Evolutionary conservation across 1,139 yeast species (phyloP).

Genomic region (Schizosaccharomyces versatilis): DNA sequence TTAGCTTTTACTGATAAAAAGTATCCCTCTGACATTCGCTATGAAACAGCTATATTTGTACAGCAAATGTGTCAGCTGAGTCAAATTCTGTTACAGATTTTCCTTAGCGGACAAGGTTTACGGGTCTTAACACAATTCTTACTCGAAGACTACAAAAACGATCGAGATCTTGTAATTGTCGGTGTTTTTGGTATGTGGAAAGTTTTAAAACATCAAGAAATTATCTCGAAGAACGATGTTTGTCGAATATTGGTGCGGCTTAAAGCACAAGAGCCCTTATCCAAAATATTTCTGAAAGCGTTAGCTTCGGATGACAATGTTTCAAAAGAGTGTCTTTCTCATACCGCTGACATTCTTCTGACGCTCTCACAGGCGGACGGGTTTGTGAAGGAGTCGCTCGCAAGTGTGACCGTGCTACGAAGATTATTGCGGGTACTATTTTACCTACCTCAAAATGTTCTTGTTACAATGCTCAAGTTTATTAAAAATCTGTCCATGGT

Average conservation of each 20-base stretch:
- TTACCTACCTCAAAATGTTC: constrained; percentile 12
- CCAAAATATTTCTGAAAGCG: constrained; percentile 23
- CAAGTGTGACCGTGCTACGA: constrained; percentile 12
- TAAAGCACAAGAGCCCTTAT: constrained; percentile 31
- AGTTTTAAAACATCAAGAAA: constrained; percentile 25
- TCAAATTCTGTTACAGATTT: constrained; percentile 26
- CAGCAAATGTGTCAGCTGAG: constrained; percentile 21
- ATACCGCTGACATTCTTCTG: constrained; percentile 16
- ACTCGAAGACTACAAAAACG: constrained; percentile 27
- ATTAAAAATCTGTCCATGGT: constrained; percentile 18
- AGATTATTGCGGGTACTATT: constrained; percentile 14
- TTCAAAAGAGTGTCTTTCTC: constrained; percentile 9
- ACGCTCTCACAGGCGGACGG: constrained; percentile 20
- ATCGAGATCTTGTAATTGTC: constrained; percentile 27
- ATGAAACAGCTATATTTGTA: constrained; percentile 28
- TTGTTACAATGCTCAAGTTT: constrained; percentile 17
- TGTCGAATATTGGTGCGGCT: constrained; percentile 33
- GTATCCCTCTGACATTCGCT: constrained; percentile 22
- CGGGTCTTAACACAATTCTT: constrained; percentile 29
- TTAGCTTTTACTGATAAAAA: constrained; percentile 21
- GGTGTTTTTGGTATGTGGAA: constrained; percentile 29
- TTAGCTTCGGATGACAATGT: constrained; percentile 11
- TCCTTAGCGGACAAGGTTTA: constrained; percentile 37
- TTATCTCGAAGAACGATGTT: constrained; percentile 28
- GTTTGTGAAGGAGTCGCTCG: constrained; percentile 17